Conservation (phyloP, 2,329 filamentous ascomycete genomes). For the Diaporthe ilicicola region DNA sequence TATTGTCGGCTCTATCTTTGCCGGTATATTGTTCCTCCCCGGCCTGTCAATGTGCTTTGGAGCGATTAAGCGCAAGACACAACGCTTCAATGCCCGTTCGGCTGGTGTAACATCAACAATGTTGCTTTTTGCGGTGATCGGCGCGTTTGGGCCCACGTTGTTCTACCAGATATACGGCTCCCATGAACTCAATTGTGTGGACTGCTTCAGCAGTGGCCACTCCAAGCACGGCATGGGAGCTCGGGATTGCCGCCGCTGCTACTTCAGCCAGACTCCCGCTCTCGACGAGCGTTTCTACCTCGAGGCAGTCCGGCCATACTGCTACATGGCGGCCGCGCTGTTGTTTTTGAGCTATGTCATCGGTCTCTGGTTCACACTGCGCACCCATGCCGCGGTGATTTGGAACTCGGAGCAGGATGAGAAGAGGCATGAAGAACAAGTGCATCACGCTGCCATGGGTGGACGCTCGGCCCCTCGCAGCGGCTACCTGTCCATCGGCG, state of each 20-base stretch:
- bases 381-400: slow-evolving; percentile 95
- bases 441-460: slow-evolving; percentile 41
- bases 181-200: slow-evolving; percentile 89
- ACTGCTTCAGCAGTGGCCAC: slow-evolving; percentile 61
- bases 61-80: slow-evolving; percentile 96
- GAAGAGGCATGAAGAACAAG: slow-evolving; percentile 70
- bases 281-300: slow-evolving; percentile 89
- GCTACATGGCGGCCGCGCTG: slow-evolving; percentile 84
- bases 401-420: slow-evolving; percentile 89
- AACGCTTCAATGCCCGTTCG: slow-evolving; percentile 96
- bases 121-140: slow-evolving; percentile 95
- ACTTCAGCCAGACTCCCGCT: slow-evolving; percentile 87
- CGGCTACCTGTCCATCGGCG: slow-evolving; percentile 45
- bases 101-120: slow-evolving; percentile 98
- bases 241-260: slow-evolving; percentile 89
- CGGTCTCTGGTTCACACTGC: slow-evolving; percentile 92
- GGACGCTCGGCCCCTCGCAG: slow-evolving; percentile 32
- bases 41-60: slow-evolving; percentile 99
- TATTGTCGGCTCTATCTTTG: slow-evolving; percentile 97
- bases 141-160: slow-evolving; percentile 91
- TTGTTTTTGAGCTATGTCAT: slow-evolving; percentile 94
- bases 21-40: slow-evolving; percentile 92
- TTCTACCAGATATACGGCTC: slow-evolving; percentile 99
- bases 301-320: slow-evolving; percentile 91
- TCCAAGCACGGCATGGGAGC: slow-evolving; percentile 48